Conservation (phyloP, 768 basidiomycete species). For the Dioszegia crocea region DNA sequence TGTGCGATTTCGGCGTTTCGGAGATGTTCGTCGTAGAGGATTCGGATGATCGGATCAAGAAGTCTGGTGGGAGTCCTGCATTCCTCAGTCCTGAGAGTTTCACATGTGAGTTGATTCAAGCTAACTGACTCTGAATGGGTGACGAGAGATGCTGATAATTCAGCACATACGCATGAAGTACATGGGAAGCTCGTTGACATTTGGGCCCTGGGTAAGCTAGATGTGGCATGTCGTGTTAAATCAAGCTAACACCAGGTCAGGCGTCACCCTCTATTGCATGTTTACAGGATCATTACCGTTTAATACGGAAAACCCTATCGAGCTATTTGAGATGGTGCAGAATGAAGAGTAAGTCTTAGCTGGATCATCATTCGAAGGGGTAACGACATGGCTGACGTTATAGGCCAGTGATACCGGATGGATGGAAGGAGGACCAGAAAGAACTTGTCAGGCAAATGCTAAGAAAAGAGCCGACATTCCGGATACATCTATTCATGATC, state of each 20-base stretch:
- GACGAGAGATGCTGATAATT: not conserved
- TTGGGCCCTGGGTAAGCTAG: conserved; percentile 44
- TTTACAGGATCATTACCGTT: conserved; percentile 46
- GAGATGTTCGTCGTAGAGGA: conserved; percentile 47
- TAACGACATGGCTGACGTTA: not conserved
- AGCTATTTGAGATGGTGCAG: conserved; percentile 46
- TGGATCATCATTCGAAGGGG: not conserved
- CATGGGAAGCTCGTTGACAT: conserved; percentile 48
- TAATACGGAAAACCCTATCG: conserved; percentile 42
- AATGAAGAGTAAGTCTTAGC: conserved; percentile 32
- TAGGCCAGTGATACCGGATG: conserved; percentile 38
- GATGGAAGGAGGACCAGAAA: conserved; percentile 41
- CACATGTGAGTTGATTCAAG: conserved; percentile 23
- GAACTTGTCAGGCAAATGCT: conserved; percentile 41
- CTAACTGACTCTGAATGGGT: not conserved
- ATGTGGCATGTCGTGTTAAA: too few species aligned
- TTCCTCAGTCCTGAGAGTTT: conserved; percentile 49
- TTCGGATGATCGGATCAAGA: conserved; percentile 45
- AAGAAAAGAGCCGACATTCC: conserved; percentile 35
- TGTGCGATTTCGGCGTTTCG: conserved; percentile 51
- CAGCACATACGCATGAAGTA: conserved; percentile 36
- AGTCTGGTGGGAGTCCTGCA: conserved; percentile 49
- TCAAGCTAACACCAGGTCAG: too few species aligned
- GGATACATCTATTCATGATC: conserved; percentile 39
- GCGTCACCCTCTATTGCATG: conserved; percentile 51